These are phyloP conservation scores for Colletotrichum paranaense DNA, from an alignment of 2,329 filamentous ascomycete genomes.

Conservation along the genomic window DNA sequence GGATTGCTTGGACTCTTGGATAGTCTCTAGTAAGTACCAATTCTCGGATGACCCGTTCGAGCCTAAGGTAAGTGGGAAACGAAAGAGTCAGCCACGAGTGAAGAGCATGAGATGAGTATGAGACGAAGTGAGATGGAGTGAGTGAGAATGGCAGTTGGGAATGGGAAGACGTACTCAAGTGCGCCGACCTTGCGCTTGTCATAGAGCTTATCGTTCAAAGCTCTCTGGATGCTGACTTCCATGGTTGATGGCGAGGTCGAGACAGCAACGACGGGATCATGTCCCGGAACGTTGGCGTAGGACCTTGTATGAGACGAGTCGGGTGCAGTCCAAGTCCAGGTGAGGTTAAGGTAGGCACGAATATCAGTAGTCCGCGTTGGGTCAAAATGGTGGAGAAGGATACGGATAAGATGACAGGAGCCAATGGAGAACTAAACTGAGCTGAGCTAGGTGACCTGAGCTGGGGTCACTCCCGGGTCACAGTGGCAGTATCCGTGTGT, in stretches of 20 bases:
- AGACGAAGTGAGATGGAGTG: background rate
- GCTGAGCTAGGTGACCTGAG: background rate
- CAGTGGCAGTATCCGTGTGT: background rate
- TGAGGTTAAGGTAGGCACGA: background rate
- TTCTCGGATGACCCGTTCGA: slow-evolving; percentile 91
- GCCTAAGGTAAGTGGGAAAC: slow-evolving; percentile 59
- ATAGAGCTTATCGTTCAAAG: slow-evolving; percentile 98
- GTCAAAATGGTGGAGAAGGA: slow-evolving; percentile 1
- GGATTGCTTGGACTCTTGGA: slow-evolving; percentile 84
- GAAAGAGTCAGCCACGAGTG: background rate
- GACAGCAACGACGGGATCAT: slow-evolving; percentile 7
- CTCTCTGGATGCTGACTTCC: slow-evolving; percentile 89
- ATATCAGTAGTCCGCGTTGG: background rate
- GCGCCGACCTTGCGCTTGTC: slow-evolving; percentile 97
- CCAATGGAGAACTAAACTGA: background rate
- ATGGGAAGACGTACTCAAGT: slow-evolving; percentile 78
- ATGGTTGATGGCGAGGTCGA: slow-evolving; percentile 58
- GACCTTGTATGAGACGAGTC: background rate
- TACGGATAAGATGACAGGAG: background rate
- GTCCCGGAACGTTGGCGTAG: background rate
- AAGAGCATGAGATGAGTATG: background rate
- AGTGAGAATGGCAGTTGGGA: background rate
- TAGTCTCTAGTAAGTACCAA: slow-evolving; percentile 81
- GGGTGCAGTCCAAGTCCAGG: background rate
- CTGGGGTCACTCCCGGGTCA: slow-evolving; percentile 10